These are phyloP conservation scores for Podosphaera leucotricha DNA, from an alignment of 2,329 filamentous ascomycete genomes.

Conservation along the genomic window DNA sequence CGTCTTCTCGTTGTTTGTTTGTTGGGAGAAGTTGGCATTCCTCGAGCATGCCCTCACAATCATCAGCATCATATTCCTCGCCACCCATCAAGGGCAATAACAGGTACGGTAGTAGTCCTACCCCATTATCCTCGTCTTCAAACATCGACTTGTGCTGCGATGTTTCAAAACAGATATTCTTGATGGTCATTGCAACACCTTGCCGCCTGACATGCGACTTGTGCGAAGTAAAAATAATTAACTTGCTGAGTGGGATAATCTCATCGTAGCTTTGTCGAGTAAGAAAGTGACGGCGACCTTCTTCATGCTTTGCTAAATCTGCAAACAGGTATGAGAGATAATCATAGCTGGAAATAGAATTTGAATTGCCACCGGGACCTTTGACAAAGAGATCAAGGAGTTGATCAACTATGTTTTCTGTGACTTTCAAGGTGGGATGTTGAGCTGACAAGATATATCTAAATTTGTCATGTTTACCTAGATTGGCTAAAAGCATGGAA, in stretches of 20 bases:
- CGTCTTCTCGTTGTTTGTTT: constrained; percentile 66
- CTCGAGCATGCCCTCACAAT: constrained; percentile 64
- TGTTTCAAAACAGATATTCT: constrained; percentile 76
- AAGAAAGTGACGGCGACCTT: constrained; percentile 54
- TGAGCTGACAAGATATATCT: constrained; percentile 44
- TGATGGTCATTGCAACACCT: constrained; percentile 90
- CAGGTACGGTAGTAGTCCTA: constrained; percentile 71
- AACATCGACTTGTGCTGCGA: constrained; percentile 48
- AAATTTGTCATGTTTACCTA: constrained; percentile 57
- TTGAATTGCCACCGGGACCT: constrained; percentile 60
- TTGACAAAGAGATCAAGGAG: constrained; percentile 92
- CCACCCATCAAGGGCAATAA: constrained; percentile 68
- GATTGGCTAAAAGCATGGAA: constrained; percentile 81
- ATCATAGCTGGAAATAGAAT: constrained; percentile 68
- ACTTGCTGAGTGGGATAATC: constrained; percentile 73
- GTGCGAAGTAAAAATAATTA: constrained; percentile 88
- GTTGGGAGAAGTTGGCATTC: constrained; percentile 76
- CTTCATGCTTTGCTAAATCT: constrained; percentile 62
- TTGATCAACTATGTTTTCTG: constrained; percentile 61
- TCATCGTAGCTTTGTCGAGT: constrained; percentile 51
- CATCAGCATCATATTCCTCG: constrained; percentile 74
- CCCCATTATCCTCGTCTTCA: constrained; percentile 31
- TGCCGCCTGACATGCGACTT: constrained; percentile 59
- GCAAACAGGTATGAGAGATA: constrained; percentile 89
- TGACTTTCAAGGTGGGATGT: constrained; percentile 44